These are phyloP conservation scores for Cystobasidium ongulense DNA, from an alignment of 768 basidiomycete genomes.

Conservation along the genomic window DNA sequence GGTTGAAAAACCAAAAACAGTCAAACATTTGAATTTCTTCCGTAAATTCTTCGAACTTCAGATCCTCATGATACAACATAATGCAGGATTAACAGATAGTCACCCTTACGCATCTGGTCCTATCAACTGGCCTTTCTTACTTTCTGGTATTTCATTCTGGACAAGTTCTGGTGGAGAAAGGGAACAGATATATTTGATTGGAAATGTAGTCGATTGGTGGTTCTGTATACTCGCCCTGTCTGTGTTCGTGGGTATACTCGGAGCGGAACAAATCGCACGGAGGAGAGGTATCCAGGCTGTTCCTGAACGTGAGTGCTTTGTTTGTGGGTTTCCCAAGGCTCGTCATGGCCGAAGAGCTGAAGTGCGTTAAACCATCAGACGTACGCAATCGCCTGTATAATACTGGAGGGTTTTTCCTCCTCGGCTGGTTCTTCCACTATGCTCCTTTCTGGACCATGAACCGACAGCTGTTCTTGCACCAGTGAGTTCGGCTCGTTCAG, in stretches of 20 bases:
- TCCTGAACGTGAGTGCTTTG: conserved; percentile 63
- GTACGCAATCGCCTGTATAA: conserved; percentile 91
- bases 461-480: conserved; percentile 88
- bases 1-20: conserved; percentile 49
- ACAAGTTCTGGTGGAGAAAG: conserved; percentile 66
- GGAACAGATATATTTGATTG: conserved; percentile 92
- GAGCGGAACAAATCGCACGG: conserved; percentile 80
- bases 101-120: conserved; percentile 96
- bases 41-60: conserved; percentile 90
- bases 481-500: conserved; percentile 8
- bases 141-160: conserved; percentile 98
- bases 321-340: conserved; percentile 19
- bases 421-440: conserved; percentile 93
- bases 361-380: conserved; percentile 50
- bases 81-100: conserved; percentile 93
- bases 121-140: conserved; percentile 95
- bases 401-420: conserved; percentile 86
- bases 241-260: conserved; percentile 79
- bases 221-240: conserved; percentile 74
- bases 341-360: not conserved
- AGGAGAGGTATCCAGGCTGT: conserved; percentile 76
- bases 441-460: conserved; percentile 96
- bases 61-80: conserved; percentile 92
- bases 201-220: conserved; percentile 94
- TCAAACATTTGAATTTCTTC: conserved; percentile 83